Conservation (phyloP, 805 yeast species). For the Candida schatavii region DNA sequence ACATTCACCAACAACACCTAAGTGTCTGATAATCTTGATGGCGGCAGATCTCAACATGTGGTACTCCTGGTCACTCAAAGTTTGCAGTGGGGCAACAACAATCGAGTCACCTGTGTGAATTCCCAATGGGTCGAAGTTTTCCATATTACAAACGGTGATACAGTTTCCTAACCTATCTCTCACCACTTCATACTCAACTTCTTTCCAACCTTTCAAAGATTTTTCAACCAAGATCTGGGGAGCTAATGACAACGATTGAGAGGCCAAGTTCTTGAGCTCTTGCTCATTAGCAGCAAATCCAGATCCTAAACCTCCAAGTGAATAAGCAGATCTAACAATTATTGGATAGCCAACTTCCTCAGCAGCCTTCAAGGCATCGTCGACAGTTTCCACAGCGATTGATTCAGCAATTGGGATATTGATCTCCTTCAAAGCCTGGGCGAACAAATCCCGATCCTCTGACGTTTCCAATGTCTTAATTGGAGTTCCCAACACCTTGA, state of each 20-base stretch:
- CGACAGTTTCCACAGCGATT: constrained; percentile 89
- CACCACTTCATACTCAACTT: constrained; percentile 97
- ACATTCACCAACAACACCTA: constrained; percentile 99
- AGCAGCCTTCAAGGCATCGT: constrained; percentile 92
- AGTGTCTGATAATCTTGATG: constrained; percentile 92
- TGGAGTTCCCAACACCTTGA: constrained; percentile 97
- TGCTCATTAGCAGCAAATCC: constrained; percentile 86
- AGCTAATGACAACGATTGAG: constrained; percentile 84
- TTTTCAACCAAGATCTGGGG: constrained; percentile 96
- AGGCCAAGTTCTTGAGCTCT: constrained; percentile 82
- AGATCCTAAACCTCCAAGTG: constrained; percentile 96
- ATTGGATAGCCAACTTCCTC: constrained; percentile 87
- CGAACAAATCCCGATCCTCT: constrained; percentile 95
- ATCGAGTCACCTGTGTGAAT: constrained; percentile 99
- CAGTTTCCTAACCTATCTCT: constrained; percentile 96
- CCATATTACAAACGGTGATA: constrained; percentile 99
- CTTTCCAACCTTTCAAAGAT: constrained; percentile 98
- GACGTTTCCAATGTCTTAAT: constrained; percentile 93
- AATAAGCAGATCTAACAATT: constrained; percentile 95
- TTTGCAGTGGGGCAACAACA: constrained; percentile 98
- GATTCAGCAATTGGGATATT: constrained; percentile 96
- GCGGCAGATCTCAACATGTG: constrained; percentile 98
- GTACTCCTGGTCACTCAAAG: constrained; percentile 93
- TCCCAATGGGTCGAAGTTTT: constrained; percentile 97
- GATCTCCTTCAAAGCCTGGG: constrained; percentile 92